Evolutionary conservation across 306 rosid species (phyloP).

Genomic region (Prunus mira): DNA sequence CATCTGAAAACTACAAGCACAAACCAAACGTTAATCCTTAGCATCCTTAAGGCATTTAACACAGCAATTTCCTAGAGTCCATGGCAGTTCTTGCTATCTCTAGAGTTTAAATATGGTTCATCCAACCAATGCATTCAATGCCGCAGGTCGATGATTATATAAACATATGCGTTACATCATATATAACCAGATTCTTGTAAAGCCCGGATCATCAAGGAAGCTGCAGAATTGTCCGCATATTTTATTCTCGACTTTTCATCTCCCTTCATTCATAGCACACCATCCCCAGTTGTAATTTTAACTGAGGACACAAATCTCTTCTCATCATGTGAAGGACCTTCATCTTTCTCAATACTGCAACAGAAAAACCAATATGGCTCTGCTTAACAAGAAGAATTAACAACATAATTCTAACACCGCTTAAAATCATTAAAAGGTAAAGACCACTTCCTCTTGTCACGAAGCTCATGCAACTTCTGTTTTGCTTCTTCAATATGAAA

Average conservation of each 20-base stretch:
- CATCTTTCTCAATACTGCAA: constrained; percentile 50
- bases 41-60: no score
- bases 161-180: constrained; percentile 4
- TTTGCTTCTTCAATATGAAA: constrained; percentile 55
- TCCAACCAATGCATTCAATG: no score
- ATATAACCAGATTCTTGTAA: constrained; percentile 34
- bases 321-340: constrained; percentile 52
- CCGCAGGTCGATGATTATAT: no score
- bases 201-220: constrained; percentile 55
- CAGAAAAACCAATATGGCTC: neutral
- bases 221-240: constrained; percentile 67
- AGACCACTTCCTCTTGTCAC: constrained; percentile 48
- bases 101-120: no score
- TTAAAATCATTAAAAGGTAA: neutral
- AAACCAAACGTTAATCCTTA: no score
- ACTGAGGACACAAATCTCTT: constrained; percentile 48
- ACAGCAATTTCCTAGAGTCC: no score
- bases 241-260: constrained; percentile 42
- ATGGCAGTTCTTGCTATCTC: constrained; percentile 21
- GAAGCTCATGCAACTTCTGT: constrained; percentile 46
- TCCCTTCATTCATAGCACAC: constrained; percentile 27
- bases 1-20: no score
- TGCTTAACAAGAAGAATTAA: no score
- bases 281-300: constrained; percentile 28
- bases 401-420: neutral